phyloP scores from a whole-genome alignment of 495 filamentous ascomycete species.

The Trypethelium eluteriae region DNA sequence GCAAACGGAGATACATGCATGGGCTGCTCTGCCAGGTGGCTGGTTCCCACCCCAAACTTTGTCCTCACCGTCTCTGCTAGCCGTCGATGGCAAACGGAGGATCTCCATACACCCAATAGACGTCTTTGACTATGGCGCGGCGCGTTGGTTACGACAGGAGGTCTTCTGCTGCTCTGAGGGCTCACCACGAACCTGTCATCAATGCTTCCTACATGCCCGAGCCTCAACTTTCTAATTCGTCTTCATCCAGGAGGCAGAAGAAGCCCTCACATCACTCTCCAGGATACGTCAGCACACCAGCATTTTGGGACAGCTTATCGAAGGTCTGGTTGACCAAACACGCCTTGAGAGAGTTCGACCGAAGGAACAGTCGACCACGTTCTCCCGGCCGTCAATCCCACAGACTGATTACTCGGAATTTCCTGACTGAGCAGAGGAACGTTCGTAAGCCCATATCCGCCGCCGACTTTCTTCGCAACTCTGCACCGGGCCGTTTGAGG shows the following conservation, averaged over 20 bases:
- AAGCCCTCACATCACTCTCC: conserved; percentile 18
- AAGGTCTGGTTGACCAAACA: conserved; percentile 31
- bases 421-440: conserved; percentile 21
- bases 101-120: background rate
- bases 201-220: conserved; percentile 23
- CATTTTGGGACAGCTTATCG: conserved; percentile 31
- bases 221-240: conserved; percentile 18
- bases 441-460: conserved; percentile 15
- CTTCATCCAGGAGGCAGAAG: conserved; percentile 26
- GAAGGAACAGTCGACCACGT: conserved; percentile 27
- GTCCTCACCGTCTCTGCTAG: background rate
- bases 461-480: background rate
- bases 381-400: conserved; percentile 17
- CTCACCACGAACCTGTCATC: background rate
- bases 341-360: conserved; percentile 29
- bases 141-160: background rate
- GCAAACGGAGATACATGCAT: too few relatives aligned
- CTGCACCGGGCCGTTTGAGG: background rate
- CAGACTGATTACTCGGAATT: conserved; percentile 24
- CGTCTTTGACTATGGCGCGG: background rate
- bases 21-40: too few relatives aligned
- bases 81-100: background rate
- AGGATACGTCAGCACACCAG: conserved; percentile 20
- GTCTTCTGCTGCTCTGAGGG: background rate
- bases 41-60: background rate